A percentile compares a stretch with the other conserved stretches of the same genome.
phyloP scores from a whole-genome alignment of 2,329 filamentous ascomycete species.

The Colletotrichum kahawae region DNA sequence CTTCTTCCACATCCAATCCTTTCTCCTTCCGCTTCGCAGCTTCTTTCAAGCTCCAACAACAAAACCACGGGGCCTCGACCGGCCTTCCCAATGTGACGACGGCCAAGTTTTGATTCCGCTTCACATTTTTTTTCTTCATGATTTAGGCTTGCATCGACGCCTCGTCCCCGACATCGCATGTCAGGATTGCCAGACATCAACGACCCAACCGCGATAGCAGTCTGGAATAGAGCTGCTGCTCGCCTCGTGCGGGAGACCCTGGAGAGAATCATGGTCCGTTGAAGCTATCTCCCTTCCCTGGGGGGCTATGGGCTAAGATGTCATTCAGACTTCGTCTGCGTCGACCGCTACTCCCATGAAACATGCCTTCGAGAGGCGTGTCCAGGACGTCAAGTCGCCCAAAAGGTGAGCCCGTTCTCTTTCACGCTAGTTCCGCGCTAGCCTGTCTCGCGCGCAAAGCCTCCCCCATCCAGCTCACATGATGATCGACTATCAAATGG shows the following conservation, averaged over 20 bases:
- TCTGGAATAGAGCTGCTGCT: conserved; percentile 24
- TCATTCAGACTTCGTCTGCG: conserved; percentile 68
- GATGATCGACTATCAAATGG: conserved; percentile 96
- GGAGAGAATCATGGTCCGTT: conserved; percentile 26
- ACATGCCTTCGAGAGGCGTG: conserved; percentile 79
- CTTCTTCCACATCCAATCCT: conserved; percentile 19
- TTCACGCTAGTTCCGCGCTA: conserved; percentile 8
- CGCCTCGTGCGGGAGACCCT: conserved; percentile 23
- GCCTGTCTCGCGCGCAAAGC: neutral
- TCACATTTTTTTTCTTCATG: neutral
- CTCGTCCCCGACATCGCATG: conserved; percentile 23
- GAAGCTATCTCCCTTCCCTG: neutral
- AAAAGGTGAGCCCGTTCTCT: conserved; percentile 75
- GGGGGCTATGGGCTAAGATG: conserved; percentile 20
- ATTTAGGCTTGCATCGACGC: conserved; percentile 9
- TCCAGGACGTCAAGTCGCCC: conserved; percentile 83
- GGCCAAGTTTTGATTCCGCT: neutral
- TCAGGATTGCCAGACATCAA: conserved; percentile 26
- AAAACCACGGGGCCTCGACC: conserved; percentile 3
- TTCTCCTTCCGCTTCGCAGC: neutral
- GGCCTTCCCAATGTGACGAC: conserved; percentile 19
- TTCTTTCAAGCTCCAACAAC: conserved; percentile 8
- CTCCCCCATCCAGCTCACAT: conserved; percentile 40
- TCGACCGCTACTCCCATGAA: conserved; percentile 74
- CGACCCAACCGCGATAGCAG: conserved; percentile 22